Base-by-base conservation (phyloP, 2,329 filamentous ascomycete genomes). In the Ophiostoma fasciatum region DNA sequence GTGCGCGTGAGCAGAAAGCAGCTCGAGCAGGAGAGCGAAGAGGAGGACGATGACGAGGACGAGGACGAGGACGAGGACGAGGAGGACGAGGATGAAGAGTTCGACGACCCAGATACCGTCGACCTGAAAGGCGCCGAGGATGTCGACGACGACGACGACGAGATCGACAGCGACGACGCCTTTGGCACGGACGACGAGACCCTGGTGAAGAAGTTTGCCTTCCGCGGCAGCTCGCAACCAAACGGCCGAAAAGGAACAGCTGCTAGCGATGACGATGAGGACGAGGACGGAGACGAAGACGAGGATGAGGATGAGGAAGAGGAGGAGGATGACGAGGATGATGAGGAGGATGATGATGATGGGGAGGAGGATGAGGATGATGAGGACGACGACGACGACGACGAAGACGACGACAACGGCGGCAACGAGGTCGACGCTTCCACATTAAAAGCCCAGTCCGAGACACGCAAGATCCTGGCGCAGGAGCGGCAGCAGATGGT, bases 141-240 rank as follows among this genome's bases (percentile, higher is more conserved):
- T 4, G 61, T 61, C n/a, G 60, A 62, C 38, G 60, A 62, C 38
- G 68, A 71, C 29, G 74, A 74, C 40, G 58, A 53, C 20, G 72
- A 78, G 45, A 77, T 78, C 39, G 64, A 70, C 33, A 77, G 72
- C 48, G 72, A 78, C 38, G 58, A 69, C 25, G 88, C 84, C 1
- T 77, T 96, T 51, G 82, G 76, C 4, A 76, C 81, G 37, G 90
- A 82, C 45, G 88, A 96, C 48, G 78, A 83, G 45, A 84, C 92
- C 53, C 70, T 69, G 35, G 84, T 94, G 49, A 75, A 80, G 45
- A 74, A 72, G 1, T 94, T 82, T 51, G 71, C 60, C 1, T 77
- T 78, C 44, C 59, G 68, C 22, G 71, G 71, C 17, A 77, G 71
- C 53, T 65, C 63, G 2, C 69, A 68, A 42, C 61, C 66, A 5